These are phyloP conservation scores for Apiospora koreana DNA, from an alignment of 2,329 filamentous ascomycete genomes.

Conservation along the genomic window DNA sequence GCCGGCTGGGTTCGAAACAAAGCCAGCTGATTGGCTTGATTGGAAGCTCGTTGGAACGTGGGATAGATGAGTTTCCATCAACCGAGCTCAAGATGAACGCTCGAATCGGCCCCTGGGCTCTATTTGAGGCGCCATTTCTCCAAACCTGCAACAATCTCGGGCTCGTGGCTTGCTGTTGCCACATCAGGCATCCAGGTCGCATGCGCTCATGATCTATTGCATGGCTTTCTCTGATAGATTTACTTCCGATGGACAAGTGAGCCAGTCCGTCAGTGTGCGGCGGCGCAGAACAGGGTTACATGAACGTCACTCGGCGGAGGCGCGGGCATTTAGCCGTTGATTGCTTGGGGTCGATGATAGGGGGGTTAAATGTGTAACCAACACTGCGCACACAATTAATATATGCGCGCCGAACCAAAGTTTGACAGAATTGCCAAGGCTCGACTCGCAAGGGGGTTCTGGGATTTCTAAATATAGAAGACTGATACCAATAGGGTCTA, in stretches of 20 bases:
- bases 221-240: too few relatives aligned
- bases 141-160: not conserved
- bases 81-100: not conserved
- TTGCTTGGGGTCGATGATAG: not conserved
- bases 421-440: not conserved
- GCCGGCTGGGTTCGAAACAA: not conserved
- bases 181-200: not conserved
- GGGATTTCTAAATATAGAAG: not conserved
- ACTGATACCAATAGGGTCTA: too few relatives aligned
- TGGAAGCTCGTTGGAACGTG: not conserved
- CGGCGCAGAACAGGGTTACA: not conserved
- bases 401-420: not conserved
- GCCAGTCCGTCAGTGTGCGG: not conserved
- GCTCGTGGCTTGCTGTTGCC: not conserved
- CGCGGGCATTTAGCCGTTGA: not conserved
- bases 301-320: not conserved
- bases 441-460: not conserved
- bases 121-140: not conserved
- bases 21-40: not conserved
- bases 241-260: not conserved
- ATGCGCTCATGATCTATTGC: too few relatives aligned
- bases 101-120: not conserved
- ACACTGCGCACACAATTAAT: not conserved
- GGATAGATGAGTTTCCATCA: not conserved
- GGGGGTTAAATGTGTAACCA: conserved; percentile 3